A percentile compares a stretch with the other conserved stretches of the same genome.
These are phyloP conservation scores for Ganoderma meredithae DNA, from an alignment of 1,284 basidiomycete species.

Conservation along the genomic window DNA sequence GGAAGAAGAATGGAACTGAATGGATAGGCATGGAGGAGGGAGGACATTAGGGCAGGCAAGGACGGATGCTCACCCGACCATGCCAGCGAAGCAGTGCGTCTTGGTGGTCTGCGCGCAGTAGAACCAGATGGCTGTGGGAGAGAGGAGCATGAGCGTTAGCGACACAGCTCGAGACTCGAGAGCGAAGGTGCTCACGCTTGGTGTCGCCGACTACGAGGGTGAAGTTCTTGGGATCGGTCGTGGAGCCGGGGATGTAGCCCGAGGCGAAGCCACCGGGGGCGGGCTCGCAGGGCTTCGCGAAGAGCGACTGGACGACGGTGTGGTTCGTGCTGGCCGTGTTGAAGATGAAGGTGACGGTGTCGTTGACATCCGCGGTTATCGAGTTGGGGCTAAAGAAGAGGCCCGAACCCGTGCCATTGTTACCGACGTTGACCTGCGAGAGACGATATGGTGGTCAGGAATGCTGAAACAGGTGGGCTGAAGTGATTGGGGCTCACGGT, in stretches of 20 bases:
- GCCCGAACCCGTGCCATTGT: constrained; percentile 39
- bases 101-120: constrained; percentile 58
- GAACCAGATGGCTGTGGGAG: constrained; percentile 62
- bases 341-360: constrained; percentile 57
- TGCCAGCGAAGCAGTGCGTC: constrained; percentile 54
- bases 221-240: constrained; percentile 42
- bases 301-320: constrained; percentile 60
- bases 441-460: neutral
- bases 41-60: neutral
- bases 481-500: constrained; percentile 14
- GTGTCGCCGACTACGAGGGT: constrained; percentile 55
- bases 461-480: neutral
- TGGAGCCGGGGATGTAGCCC: constrained; percentile 46
- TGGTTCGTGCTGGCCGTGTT: constrained; percentile 58
- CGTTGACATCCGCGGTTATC: constrained; percentile 52
- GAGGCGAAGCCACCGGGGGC: constrained; percentile 56
- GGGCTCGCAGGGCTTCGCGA: constrained; percentile 53
- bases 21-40: neutral
- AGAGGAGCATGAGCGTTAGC: neutral
- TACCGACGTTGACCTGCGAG: constrained; percentile 43
- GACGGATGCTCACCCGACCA: constrained; percentile 44
- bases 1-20: neutral
- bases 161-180: neutral
- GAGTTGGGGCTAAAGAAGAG: constrained; percentile 55
- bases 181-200: constrained; percentile 43